These are phyloP conservation scores for Neonectria neomacrospora DNA, from an alignment of 2,329 filamentous ascomycete genomes.

Conservation along the genomic window DNA sequence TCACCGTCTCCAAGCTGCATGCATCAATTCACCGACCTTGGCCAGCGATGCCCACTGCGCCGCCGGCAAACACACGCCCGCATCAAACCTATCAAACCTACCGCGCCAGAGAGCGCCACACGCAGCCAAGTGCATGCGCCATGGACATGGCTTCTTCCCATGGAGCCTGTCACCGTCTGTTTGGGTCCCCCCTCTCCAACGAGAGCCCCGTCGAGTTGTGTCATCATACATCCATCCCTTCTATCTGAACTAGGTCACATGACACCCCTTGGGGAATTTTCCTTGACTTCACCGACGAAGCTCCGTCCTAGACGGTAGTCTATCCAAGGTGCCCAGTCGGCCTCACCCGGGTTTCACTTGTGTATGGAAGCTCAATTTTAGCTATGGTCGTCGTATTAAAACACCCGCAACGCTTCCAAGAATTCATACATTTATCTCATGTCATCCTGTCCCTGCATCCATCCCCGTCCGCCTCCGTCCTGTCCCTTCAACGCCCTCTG, in stretches of 20 bases:
- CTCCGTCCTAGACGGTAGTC: neutral
- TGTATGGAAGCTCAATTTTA: neutral
- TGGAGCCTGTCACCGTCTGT: conserved; percentile 13
- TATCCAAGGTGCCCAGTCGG: neutral
- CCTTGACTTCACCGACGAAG: too few species aligned
- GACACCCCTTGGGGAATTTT: neutral
- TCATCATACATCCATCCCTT: conserved; percentile 34
- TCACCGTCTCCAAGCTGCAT: neutral
- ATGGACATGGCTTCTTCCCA: conserved; percentile 14
- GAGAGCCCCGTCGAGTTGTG: conserved; percentile 28
- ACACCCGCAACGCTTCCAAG: conserved; percentile 14
- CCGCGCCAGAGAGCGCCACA: conserved; percentile 19
- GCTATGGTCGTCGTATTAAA: neutral
- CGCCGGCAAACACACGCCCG: conserved; percentile 12
- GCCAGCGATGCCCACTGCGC: conserved; percentile 7
- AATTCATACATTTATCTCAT: conserved; percentile 41
- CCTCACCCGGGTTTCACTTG: neutral
- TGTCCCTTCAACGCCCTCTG: conserved; percentile 37
- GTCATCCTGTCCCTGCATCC: conserved; percentile 23
- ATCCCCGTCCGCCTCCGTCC: conserved; percentile 24
- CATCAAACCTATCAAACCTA: conserved; percentile 16
- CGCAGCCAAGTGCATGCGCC: conserved; percentile 16
- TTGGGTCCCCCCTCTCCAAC: conserved; percentile 7
- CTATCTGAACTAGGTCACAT: conserved; percentile 29
- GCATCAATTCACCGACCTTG: neutral